These are phyloP conservation scores for Albifimbria verrucaria DNA, from an alignment of 2,329 filamentous ascomycete species.

Conservation along the genomic window DNA sequence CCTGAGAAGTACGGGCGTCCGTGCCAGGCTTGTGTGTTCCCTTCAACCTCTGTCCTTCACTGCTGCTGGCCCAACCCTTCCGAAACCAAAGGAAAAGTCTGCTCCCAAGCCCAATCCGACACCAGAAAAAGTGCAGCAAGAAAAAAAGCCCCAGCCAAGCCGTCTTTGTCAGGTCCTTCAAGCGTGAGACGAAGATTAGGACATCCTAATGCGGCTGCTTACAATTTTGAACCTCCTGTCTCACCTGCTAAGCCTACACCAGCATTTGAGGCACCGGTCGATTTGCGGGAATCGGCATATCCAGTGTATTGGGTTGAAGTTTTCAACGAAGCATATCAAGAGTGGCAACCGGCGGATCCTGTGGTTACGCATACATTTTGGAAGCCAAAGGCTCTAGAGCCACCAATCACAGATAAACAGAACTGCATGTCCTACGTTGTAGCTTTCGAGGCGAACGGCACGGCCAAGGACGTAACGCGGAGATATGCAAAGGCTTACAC, in stretches of 20 bases:
- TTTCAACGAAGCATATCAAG: conserved; percentile 80
- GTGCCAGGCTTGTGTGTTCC: conserved; percentile 83
- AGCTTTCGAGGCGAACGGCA: conserved; percentile 77
- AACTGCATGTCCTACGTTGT: conserved; percentile 83
- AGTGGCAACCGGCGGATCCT: conserved; percentile 87
- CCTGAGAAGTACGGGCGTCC: conserved; percentile 76
- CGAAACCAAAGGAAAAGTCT: conserved; percentile 29
- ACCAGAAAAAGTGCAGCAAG: conserved; percentile 29
- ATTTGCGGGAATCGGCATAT: conserved; percentile 66
- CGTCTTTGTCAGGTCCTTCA: conserved; percentile 25
- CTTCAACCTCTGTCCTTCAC: conserved; percentile 76
- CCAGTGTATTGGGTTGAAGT: conserved; percentile 95
- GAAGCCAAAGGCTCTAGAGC: conserved; percentile 75
- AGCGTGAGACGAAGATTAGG: conserved; percentile 48
- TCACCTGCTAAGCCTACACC: conserved; percentile 31
- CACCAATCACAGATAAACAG: conserved; percentile 70
- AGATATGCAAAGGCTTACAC: conserved; percentile 87
- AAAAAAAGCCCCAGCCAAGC: conserved; percentile 29
- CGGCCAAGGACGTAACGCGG: conserved; percentile 78
- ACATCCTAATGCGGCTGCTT: conserved; percentile 52
- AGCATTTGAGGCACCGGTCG: conserved; percentile 31
- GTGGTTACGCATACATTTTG: conserved; percentile 75
- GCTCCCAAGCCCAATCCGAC: conserved; percentile 20
- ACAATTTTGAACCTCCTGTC: conserved; percentile 42
- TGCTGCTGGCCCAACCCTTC: conserved; percentile 46